Evolutionary conservation across 768 basidiomycete species (phyloP).

Genomic region (Auricularia sp.): DNA sequence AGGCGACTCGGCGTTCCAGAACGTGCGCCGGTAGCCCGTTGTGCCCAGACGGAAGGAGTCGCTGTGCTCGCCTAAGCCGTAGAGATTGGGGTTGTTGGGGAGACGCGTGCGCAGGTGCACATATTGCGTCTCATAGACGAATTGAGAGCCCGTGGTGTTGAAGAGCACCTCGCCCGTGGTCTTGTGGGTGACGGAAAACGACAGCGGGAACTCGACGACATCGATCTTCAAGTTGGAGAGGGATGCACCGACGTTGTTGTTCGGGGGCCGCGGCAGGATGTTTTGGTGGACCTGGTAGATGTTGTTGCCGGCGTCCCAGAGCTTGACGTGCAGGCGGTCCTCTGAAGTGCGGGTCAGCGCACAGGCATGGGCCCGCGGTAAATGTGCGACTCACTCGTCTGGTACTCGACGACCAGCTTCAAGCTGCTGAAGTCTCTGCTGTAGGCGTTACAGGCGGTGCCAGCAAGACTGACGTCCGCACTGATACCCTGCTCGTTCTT

Average conservation of each 20-base stretch:
- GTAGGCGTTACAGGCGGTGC: conserved; percentile 45
- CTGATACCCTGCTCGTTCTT: conserved; percentile 29
- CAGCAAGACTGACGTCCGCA: conserved; percentile 44
- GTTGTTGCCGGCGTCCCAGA: conserved; percentile 36
- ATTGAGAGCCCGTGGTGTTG: conserved; percentile 45
- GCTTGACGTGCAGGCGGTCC: background rate
- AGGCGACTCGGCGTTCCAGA: conserved; percentile 60
- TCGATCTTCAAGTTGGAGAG: conserved; percentile 45
- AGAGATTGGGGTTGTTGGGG: conserved; percentile 54
- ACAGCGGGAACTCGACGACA: conserved; percentile 48
- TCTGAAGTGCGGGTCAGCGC: background rate
- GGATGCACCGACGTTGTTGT: conserved; percentile 19
- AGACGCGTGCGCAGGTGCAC: conserved; percentile 58
- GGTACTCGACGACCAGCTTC: conserved; percentile 43
- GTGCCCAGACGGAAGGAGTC: conserved; percentile 49
- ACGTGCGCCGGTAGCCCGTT: conserved; percentile 31
- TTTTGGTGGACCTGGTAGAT: conserved; percentile 59
- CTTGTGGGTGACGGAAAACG: conserved; percentile 45
- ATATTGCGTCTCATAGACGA: conserved; percentile 72
- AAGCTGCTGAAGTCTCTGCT: conserved; percentile 42
- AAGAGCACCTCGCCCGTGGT: conserved; percentile 46
- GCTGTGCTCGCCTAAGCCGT: conserved; percentile 69
- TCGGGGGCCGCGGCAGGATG: conserved; percentile 45
- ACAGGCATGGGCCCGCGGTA: background rate
- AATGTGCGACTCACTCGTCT: conserved; percentile 25